phyloP scores from a whole-genome alignment of 192 early-diverging fungal genomes.

The Coemansia sp. region DNA sequence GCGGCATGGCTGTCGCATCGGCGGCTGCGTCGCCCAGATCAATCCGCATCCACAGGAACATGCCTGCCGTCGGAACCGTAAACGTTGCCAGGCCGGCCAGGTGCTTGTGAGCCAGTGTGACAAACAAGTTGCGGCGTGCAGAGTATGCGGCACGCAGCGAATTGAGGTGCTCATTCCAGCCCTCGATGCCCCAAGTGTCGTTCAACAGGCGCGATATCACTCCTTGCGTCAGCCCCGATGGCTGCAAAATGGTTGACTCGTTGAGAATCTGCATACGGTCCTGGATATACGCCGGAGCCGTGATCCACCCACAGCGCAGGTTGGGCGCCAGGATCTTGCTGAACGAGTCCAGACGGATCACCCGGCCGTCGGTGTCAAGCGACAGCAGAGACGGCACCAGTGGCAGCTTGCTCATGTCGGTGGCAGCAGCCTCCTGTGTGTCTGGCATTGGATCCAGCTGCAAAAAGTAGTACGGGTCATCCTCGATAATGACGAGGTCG shows the following conservation, averaged over 20 bases:
- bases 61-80: constrained; percentile 66
- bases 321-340: constrained; percentile 91
- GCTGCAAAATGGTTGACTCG: constrained; percentile 79
- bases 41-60: constrained; percentile 87
- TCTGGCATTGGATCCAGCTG: constrained; percentile 56
- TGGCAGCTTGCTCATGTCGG: neutral
- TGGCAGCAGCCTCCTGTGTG: neutral
- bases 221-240: constrained; percentile 82
- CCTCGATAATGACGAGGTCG: constrained; percentile 87
- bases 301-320: constrained; percentile 80
- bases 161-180: constrained; percentile 72
- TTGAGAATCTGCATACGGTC: constrained; percentile 78
- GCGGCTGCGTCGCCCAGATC: constrained; percentile 34
- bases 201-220: constrained; percentile 71
- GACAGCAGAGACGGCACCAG: constrained; percentile 80
- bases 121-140: constrained; percentile 67
- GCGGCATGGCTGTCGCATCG: constrained; percentile 31
- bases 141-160: constrained; percentile 71
- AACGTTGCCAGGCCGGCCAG: constrained; percentile 63
- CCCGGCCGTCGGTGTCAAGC: constrained; percentile 83
- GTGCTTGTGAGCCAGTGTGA: constrained; percentile 62
- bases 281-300: constrained; percentile 65
- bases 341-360: constrained; percentile 89
- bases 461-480: constrained; percentile 94
- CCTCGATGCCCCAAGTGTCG: constrained; percentile 73